These are phyloP conservation scores for Rhododendron williamsianum DNA, from an alignment of 148 eudicot species.

Conservation along the genomic window DNA sequence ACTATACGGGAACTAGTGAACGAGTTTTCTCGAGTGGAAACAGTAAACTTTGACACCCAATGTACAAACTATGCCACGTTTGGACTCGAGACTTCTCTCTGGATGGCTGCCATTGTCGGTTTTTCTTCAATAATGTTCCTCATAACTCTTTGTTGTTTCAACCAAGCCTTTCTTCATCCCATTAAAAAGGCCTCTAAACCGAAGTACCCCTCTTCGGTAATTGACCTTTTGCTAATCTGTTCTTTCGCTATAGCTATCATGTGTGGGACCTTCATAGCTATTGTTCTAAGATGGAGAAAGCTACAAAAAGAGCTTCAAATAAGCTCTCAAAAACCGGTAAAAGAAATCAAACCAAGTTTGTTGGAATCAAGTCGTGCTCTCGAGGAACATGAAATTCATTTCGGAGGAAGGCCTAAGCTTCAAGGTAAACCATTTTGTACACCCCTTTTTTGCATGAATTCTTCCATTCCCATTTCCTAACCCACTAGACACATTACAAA, in stretches of 20 bases:
- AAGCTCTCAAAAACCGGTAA: conserved; percentile 18
- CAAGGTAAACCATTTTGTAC: conserved; percentile 31
- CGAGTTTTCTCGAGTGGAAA: conserved; percentile 32
- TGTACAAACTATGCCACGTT: conserved; percentile 25
- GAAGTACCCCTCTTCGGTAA: conserved; percentile 37
- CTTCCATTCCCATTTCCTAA: neutral
- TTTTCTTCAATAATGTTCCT: conserved; percentile 46
- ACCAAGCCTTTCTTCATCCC: conserved; percentile 32
- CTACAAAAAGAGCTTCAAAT: conserved; percentile 24
- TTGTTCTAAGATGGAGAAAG: conserved; percentile 35
- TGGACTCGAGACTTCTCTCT: conserved; percentile 38
- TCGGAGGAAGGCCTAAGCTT: conserved; percentile 56
- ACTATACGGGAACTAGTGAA: conserved; percentile 37
- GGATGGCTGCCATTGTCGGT: conserved; percentile 36
- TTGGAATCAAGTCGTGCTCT: conserved; percentile 20
- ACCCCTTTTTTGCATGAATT: neutral
- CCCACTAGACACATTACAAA: neutral
- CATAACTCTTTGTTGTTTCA: conserved; percentile 37
- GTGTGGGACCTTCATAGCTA: conserved; percentile 20
- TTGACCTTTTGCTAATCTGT: conserved; percentile 3
- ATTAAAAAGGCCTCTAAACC: conserved; percentile 27
- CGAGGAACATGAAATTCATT: conserved; percentile 58
- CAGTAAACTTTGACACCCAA: conserved; percentile 27
- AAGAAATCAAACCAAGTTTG: conserved; percentile 18
- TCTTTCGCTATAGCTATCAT: conserved; percentile 24